These are phyloP conservation scores for Ogataea nitratoaversa DNA, from an alignment of 805 yeast species.

Conservation along the genomic window DNA sequence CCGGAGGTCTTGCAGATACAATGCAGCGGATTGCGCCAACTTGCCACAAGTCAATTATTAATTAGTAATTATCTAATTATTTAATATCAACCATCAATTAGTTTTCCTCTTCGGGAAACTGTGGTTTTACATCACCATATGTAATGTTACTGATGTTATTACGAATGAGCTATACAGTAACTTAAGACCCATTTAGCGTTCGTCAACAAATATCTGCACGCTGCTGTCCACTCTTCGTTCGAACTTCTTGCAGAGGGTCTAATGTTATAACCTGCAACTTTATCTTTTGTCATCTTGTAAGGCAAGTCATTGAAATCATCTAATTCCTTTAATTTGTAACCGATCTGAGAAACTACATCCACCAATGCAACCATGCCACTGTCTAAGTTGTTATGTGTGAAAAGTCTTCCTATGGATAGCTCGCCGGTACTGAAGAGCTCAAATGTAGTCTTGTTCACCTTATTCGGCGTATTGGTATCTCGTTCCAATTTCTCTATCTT, in stretches of 20 bases:
- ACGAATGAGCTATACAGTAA: slow-evolving; percentile 47
- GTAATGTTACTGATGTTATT: neutral
- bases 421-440: slow-evolving; percentile 69
- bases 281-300: slow-evolving; percentile 63
- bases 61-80: too few species aligned
- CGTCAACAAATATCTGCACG: slow-evolving; percentile 77
- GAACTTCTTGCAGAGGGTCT: slow-evolving; percentile 57
- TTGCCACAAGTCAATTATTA: too few species aligned
- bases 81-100: too few species aligned
- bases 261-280: slow-evolving; percentile 76
- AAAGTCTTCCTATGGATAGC: slow-evolving; percentile 62
- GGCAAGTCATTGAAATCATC: slow-evolving; percentile 67
- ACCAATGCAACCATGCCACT: slow-evolving; percentile 76
- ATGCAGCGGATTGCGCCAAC: too few species aligned
- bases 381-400: slow-evolving; percentile 75
- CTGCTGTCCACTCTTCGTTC: slow-evolving; percentile 83
- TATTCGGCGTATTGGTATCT: slow-evolving; percentile 33
- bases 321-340: slow-evolving; percentile 35
- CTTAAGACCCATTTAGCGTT: slow-evolving; percentile 83
- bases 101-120: slow-evolving; percentile 4
- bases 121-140: neutral
- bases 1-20: too few species aligned
- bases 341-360: slow-evolving; percentile 54
- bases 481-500: slow-evolving; percentile 55
- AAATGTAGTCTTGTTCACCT: slow-evolving; percentile 37